Base-by-base conservation (phyloP, 805 yeast species). In the Naumovozyma castellii region DNA sequence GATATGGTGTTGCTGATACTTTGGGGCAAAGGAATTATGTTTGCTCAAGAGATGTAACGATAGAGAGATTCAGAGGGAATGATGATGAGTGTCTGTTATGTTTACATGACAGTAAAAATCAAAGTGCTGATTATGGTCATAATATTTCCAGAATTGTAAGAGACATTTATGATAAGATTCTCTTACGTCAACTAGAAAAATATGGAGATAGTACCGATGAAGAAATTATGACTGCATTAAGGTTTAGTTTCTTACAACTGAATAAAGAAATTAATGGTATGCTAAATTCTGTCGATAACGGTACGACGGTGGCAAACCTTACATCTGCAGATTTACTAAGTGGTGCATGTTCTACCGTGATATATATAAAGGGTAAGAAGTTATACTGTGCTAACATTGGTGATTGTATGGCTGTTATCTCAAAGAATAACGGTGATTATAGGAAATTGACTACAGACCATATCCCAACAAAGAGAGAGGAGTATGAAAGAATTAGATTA, bases 1-100 rank as follows among this genome's bases (percentile, higher is more conserved):
- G 86, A 0, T 86, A 87, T 54, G 98, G 98, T 56, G 87, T 92
- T 37, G 82, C 97, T 1, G 99, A 92, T 61, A 69, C 81, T 3
- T 67, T 90, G 49, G 95, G 95, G 1, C 68, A 68, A 38, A 66
- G 78, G 37, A 75, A 76, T 18, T 67, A 68, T 35, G 73, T 92
- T 3, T 73, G 87, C 0, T 75, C 81, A 4, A 73, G 94, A 53
- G 98, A 92, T 63, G 76, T 84, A 31, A 88, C 92, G 28, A 73
- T 83, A 47, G 95, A 87, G 53, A 78, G 83, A 50, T 86, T 88
- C 62, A 71, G 95, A 43, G 95, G 95, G 15, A 79, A 79, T 40
- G 81, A 82, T 34, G 80, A 84, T 50, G 96, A 88, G 57, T 74
- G 79, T 22, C 68, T 92, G 39, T 67, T 90, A 42, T 86, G 94